Evolutionary conservation across 192 early-diverging fungal genomes (phyloP), one percentile per base, ranked within the genome.

Genomic region (Coemansia furcata): DNA sequence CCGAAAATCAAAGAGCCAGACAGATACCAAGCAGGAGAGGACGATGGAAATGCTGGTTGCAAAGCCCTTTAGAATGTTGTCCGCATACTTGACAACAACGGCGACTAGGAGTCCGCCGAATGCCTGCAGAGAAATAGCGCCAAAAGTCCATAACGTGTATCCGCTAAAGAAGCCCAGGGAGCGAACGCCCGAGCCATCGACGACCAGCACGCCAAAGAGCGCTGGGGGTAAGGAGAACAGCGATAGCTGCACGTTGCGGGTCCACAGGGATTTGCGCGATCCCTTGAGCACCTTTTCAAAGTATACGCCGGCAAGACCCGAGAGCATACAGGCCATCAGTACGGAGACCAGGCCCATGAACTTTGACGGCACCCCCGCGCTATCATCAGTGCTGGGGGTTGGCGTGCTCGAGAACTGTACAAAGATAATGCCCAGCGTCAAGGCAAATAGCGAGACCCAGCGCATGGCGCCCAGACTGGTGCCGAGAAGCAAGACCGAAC

Each of bases 61-160:
- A 85, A 99, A 99, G n/a, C 97, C 95, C 73, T 99, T 99, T 39
- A 99, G 83, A 64, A 99, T 98, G 68, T 98, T 99, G 72, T 99
- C 96, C 0, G 97, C 96, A 75, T 95, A 98, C 83, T 98, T 96
- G 43, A 99, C 96, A 3, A 99, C 96, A 1, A 99, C 69, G 0
- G 97, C 95, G 1, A 98, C 97, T 62, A 99, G 88, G 8, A 99
- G 81, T 6, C 97, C 97, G 40, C 97, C 97, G 17, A 92, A 70
- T 0, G 97, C 95, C 80, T 97, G 95, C 71, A 89, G 91, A 4
- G 80, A 67, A 62, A 99, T 99, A 4, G 94, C 95, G 4, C 70
- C 82, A 68, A 85, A 87, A 1, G 95, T 93, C 86, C 94, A 89
- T 30, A 52, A 30, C 42, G 86, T 94, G 80, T 99, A 99, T 21